These are phyloP conservation scores for Cytospora paraplurivora DNA, from an alignment of 2,329 filamentous ascomycete genomes.

Conservation along the genomic window DNA sequence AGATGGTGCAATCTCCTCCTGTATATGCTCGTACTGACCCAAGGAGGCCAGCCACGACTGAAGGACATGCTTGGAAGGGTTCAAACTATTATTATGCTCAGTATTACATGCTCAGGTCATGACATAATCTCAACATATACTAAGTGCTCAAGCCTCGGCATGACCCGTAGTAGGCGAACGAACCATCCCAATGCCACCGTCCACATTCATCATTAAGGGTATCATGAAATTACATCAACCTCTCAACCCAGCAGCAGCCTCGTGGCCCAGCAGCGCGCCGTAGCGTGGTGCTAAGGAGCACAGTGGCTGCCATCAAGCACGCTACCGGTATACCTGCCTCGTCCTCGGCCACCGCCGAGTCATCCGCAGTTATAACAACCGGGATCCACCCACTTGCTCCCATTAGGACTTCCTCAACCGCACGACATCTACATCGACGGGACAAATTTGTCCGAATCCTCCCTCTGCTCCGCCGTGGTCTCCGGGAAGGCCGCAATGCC, in stretches of 20 bases:
- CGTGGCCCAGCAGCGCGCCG: neutral
- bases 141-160: neutral
- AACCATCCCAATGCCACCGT: neutral
- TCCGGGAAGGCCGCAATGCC: slow-evolving; percentile 76
- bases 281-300: neutral
- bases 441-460: slow-evolving; percentile 69
- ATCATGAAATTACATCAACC: slow-evolving; percentile 10
- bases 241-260: neutral
- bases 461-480: slow-evolving; percentile 66
- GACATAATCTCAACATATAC: too few species aligned
- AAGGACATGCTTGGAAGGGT: too few species aligned
- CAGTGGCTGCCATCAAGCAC: neutral
- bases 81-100: too few species aligned
- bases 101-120: too few species aligned
- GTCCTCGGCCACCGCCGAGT: neutral
- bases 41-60: too few species aligned
- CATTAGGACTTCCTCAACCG: too few species aligned
- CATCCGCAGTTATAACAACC: neutral
- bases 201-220: slow-evolving; percentile 8
- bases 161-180: neutral
- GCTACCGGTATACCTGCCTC: neutral
- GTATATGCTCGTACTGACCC: too few species aligned
- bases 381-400: neutral
- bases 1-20: too few species aligned
- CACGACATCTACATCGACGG: slow-evolving; percentile 38